phyloP scores from a whole-genome alignment of 495 filamentous ascomycete genomes.

The Lasiosphaeria miniovina region DNA sequence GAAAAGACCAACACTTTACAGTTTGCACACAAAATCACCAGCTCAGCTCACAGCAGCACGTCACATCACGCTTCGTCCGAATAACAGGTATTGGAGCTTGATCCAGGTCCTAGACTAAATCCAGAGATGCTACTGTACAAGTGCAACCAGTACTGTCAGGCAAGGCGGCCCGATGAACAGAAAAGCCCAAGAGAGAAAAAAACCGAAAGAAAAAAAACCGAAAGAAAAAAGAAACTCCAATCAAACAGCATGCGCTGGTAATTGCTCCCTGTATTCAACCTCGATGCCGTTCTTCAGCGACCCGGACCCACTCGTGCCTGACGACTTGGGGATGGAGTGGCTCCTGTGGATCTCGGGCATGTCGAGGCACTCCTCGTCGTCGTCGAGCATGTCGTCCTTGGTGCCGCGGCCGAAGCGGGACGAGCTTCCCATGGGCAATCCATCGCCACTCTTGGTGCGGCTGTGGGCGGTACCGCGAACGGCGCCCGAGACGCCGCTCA shows the following conservation, averaged over 20 bases:
- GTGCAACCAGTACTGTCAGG: no score
- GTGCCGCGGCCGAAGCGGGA: background rate
- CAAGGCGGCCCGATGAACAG: no score
- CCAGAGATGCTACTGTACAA: no score
- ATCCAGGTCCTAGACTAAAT: no score
- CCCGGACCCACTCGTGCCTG: background rate
- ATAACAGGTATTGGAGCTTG: no score
- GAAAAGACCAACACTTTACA: no score
- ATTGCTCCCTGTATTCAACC: background rate
- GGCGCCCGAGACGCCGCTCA: background rate
- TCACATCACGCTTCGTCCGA: no score
- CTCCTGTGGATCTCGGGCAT: slow-evolving; percentile 18
- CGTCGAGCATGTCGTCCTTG: slow-evolving; percentile 14
- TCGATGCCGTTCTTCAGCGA: background rate
- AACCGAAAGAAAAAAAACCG: background rate
- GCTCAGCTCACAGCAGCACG: no score
- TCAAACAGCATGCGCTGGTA: slow-evolving; percentile 9
- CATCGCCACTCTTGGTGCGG: background rate
- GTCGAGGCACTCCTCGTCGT: slow-evolving; percentile 25
- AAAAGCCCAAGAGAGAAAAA: background rate
- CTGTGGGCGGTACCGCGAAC: background rate
- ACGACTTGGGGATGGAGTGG: slow-evolving; percentile 18
- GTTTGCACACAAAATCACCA: no score
- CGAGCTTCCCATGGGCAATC: background rate
- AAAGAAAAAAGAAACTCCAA: background rate